These are phyloP conservation scores for Trichosporon sp. DNA, from an alignment of 1,284 basidiomycete genomes.

Conservation along the genomic window DNA sequence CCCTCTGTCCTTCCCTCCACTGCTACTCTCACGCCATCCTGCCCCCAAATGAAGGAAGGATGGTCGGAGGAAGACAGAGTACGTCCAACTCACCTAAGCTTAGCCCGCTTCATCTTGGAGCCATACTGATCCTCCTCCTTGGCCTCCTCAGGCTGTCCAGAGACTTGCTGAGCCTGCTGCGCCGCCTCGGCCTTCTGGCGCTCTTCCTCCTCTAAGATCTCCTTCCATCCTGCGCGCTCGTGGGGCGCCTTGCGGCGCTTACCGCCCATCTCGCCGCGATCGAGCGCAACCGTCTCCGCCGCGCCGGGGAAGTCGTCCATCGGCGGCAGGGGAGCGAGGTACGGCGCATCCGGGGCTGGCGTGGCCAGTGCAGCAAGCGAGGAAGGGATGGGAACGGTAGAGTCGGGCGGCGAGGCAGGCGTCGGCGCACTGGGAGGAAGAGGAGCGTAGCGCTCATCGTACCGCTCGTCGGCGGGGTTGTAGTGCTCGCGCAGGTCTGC, in stretches of 20 bases:
- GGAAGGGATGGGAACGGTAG: conserved; percentile 19
- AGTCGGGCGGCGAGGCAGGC: conserved; percentile 19
- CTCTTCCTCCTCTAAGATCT: conserved; percentile 30
- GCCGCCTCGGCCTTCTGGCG: not conserved
- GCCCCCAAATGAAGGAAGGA: too few relatives aligned
- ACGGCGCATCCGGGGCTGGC: conserved; percentile 4
- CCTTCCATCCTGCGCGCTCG: conserved; percentile 43
- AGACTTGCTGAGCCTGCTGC: not conserved
- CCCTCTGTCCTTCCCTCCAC: too few relatives aligned
- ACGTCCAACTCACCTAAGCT: not conserved
- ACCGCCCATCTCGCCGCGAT: conserved; percentile 44
- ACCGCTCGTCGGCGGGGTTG: not conserved
- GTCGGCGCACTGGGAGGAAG: conserved; percentile 5
- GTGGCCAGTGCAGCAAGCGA: conserved; percentile 17
- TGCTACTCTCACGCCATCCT: too few relatives aligned
- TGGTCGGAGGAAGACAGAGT: too few relatives aligned
- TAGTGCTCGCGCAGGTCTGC: conserved; percentile 15
- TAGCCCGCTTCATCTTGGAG: not conserved
- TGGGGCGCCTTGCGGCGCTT: conserved; percentile 39
- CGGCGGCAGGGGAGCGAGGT: conserved; percentile 6
- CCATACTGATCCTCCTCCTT: not conserved
- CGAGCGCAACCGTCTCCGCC: not conserved
- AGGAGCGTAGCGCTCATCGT: not conserved
- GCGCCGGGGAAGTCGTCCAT: conserved; percentile 8
- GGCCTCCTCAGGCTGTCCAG: not conserved